Percentiles rank a stretch among this genome's conserved stretches.
These are phyloP conservation scores for Musa acuminata DNA, from an alignment of 176 grass and related monocot species.

Conservation along the genomic window DNA sequence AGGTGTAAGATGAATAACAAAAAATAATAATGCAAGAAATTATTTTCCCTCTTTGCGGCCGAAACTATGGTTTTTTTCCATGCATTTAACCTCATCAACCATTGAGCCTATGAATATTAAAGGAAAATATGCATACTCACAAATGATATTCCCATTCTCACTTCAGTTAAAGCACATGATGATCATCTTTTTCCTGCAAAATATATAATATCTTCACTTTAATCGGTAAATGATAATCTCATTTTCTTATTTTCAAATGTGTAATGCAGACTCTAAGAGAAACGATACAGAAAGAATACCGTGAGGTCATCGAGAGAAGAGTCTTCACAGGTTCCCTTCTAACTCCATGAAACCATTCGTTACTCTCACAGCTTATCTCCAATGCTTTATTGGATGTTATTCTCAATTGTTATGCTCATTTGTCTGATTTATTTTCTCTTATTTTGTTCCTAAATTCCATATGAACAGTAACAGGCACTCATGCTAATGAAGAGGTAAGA, in stretches of 20 bases:
- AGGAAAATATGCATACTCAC: no score
- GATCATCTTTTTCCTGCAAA: neutral
- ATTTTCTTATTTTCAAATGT: neutral
- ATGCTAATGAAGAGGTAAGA: conserved; percentile 65
- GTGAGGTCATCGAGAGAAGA: conserved; percentile 71
- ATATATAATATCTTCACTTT: neutral
- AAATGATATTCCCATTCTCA: no score
- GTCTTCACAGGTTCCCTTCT: conserved; percentile 57
- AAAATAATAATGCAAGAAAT: no score
- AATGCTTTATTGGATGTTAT: neutral
- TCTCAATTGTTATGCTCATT: neutral
- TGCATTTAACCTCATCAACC: no score
- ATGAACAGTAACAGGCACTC: conserved; percentile 69
- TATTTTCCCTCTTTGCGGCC: no score
- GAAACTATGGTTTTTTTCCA: no score
- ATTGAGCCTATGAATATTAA: no score
- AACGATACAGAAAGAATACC: conserved; percentile 72
- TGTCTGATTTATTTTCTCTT: conserved; percentile 1
- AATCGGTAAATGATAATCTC: neutral
- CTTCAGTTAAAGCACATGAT: no score
- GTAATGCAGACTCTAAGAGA: conserved; percentile 53
- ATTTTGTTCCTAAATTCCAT: conserved; percentile 18
- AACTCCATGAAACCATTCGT: neutral
- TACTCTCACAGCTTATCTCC: neutral
- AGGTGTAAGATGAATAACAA: no score